Percentiles rank a stretch among this genome's conserved stretches.
Conservation (phyloP, 164 flowering plant genomes). For the Santalum album region DNA sequence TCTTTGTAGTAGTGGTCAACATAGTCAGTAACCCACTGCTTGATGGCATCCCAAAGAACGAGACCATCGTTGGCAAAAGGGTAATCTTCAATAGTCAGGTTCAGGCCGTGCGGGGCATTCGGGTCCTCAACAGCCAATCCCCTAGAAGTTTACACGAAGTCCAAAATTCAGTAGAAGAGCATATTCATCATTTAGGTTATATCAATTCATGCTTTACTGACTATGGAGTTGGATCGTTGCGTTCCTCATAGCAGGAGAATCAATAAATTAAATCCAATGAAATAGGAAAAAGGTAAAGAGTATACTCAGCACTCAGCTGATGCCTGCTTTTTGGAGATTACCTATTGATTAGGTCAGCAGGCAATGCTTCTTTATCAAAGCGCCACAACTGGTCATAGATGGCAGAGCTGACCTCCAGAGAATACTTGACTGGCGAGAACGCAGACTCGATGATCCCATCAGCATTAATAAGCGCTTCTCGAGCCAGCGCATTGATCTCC, state of each 20-base stretch:
- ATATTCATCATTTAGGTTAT: no score
- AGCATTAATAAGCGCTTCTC: conserved; percentile 46
- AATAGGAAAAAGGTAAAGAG: no score
- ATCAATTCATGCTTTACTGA: no score
- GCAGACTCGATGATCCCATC: conserved; percentile 51
- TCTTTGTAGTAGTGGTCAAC: conserved; percentile 49
- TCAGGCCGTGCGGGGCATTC: conserved; percentile 55
- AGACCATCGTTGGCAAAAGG: conserved; percentile 81
- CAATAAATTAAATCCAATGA: no score
- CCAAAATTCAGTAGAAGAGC: no score
- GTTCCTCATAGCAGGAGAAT: no score
- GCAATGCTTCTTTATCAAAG: conserved; percentile 53
- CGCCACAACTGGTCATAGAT: conserved; percentile 54
- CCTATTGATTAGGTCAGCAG: conserved; percentile 61
- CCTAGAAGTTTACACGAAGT: no score
- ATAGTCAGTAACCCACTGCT: conserved; percentile 59
- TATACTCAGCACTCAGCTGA: no score
- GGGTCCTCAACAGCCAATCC: conserved; percentile 79
- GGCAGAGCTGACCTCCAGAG: conserved; percentile 47
- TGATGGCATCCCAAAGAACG: conserved; percentile 49
- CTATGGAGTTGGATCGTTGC: no score
- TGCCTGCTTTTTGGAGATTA: no score
- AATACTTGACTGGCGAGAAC: conserved; percentile 47
- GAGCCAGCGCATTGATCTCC: conserved; percentile 72
- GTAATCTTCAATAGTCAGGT: conserved; percentile 56